A percentile compares a stretch with the other conserved stretches of the same genome.
phyloP scores from a whole-genome alignment of 495 filamentous ascomycete species.

The Lophiotrema nucula region DNA sequence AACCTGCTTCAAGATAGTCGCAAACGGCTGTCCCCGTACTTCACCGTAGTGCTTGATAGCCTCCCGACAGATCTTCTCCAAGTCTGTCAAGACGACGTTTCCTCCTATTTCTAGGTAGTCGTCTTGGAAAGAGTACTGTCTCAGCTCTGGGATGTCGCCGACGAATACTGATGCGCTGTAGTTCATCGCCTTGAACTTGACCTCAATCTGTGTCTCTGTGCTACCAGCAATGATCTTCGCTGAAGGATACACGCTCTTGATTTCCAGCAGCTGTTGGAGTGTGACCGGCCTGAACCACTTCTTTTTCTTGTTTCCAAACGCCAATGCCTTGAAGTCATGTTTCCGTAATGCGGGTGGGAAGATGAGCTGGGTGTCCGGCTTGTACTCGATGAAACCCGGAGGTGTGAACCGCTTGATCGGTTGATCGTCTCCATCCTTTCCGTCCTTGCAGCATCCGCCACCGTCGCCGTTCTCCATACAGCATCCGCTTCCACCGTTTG shows the following conservation, averaged over 20 bases:
- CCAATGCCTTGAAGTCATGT: slow-evolving; percentile 76
- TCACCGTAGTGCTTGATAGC: slow-evolving; percentile 79
- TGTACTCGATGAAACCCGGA: slow-evolving; percentile 88
- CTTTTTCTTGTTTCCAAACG: slow-evolving; percentile 92
- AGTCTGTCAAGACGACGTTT: slow-evolving; percentile 84
- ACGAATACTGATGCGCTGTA: slow-evolving; percentile 89
- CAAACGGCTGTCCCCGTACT: slow-evolving; percentile 67
- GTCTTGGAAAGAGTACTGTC: slow-evolving; percentile 74
- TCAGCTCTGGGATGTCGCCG: slow-evolving; percentile 86
- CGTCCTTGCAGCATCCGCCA: slow-evolving; percentile 61
- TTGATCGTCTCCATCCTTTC: slow-evolving; percentile 47
- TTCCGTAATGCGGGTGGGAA: slow-evolving; percentile 83
- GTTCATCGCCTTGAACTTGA: slow-evolving; percentile 94
- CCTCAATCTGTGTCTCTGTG: slow-evolving; percentile 96
- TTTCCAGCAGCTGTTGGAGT: slow-evolving; percentile 81
- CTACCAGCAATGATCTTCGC: slow-evolving; percentile 95
- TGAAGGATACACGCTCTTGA: slow-evolving; percentile 79
- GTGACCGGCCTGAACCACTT: slow-evolving; percentile 90
- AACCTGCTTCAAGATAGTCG: slow-evolving; percentile 73
- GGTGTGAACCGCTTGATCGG: slow-evolving; percentile 71
- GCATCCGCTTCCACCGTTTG: slow-evolving; percentile 65
- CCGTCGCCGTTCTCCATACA: slow-evolving; percentile 59
- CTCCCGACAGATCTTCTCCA: slow-evolving; percentile 69
- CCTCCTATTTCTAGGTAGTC: slow-evolving; percentile 84
- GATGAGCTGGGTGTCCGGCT: slow-evolving; percentile 89